Percentiles rank a stretch among this genome's conserved stretches.
These are phyloP conservation scores for Xylaria castorea DNA, from an alignment of 495 filamentous ascomycete species.

Conservation along the genomic window DNA sequence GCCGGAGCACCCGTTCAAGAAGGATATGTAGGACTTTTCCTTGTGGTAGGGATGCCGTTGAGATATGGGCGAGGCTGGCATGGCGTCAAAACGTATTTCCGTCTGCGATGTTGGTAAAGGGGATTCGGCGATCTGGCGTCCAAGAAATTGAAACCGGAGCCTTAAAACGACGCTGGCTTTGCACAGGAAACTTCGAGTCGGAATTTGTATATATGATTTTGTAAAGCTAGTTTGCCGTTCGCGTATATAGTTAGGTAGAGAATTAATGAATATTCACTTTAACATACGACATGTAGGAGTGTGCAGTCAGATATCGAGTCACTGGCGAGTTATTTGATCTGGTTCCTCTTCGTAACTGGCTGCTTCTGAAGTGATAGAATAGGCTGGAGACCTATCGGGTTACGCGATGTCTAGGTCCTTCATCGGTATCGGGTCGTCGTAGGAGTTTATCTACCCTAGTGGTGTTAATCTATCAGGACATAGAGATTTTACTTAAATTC, in stretches of 20 bases:
- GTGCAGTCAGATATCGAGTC: background rate
- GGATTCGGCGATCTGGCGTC: background rate
- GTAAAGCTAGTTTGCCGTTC: background rate
- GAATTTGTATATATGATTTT: slow-evolving; percentile 1
- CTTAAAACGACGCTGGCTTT: background rate
- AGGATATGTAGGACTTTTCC: slow-evolving; percentile 52
- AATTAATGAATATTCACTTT: background rate
- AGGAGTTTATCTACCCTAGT: too few species aligned
- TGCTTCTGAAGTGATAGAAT: background rate
- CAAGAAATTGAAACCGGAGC: background rate
- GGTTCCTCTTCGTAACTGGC: background rate
- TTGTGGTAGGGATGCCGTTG: background rate
- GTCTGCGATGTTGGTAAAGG: background rate
- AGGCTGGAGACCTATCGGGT: too few species aligned
- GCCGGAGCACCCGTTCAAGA: slow-evolving; percentile 69
- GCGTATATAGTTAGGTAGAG: background rate
- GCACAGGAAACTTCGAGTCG: background rate
- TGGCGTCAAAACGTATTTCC: background rate
- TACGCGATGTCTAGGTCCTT: too few species aligned
- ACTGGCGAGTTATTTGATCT: background rate
- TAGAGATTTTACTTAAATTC: too few species aligned
- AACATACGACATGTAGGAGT: background rate
- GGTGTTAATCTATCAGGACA: too few species aligned
- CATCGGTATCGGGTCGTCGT: too few species aligned
- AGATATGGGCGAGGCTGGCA: background rate